Base-by-base conservation (phyloP, 75 land plant genomes). In the Cupressus sempervirens region DNA sequence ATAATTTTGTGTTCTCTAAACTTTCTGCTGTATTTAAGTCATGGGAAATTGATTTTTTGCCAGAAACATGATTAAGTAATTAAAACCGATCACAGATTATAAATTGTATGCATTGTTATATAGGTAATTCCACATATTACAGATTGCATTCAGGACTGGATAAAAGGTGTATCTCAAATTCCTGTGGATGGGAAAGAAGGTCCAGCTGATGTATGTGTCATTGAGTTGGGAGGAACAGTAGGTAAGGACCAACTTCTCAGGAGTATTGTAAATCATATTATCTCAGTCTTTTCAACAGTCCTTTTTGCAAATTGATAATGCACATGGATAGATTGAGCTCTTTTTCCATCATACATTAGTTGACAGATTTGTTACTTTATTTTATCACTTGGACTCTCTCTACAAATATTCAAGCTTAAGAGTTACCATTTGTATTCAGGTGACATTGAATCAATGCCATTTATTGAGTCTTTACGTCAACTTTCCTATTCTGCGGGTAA, bases 361-460 rank as follows among this genome's bases (percentile, higher is more conserved):
- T 80, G n/a, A 80, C 30, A 0, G 18, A 34, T 53, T 18, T 85
- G 16, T 32, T 81, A 2, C 9, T 72, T 58, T 68, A 84, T 36
- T 85, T 79, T 45, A 34, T 13, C 30, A 23, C 20, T 50, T 81
- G 29, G 3, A 6, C 30, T 48, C 15, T 83, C 48, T 77, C 26
- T 43, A 46, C 29, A 70, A 30, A 41, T 84, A n/a, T 11, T 43
- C 20, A 46, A 41, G 29, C 16, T 79, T 43, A 45, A 45, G 50
- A n/a, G 30, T 45, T 38, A 81, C 13, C 50, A 23, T 85, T 75
- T 62, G 34, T 32, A 83, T 48, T 43, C 84, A 97, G 99, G 99
- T 81, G 99, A 97, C 82, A 97, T 97, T 86, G 99, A 97, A 84
- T 97, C 99, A 82, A 94, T 93, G 96, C 99, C 99, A 48, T 97